Evolutionary conservation across 345 rosid genomes (phyloP).

Genomic region (Bruguiera parviflora): DNA sequence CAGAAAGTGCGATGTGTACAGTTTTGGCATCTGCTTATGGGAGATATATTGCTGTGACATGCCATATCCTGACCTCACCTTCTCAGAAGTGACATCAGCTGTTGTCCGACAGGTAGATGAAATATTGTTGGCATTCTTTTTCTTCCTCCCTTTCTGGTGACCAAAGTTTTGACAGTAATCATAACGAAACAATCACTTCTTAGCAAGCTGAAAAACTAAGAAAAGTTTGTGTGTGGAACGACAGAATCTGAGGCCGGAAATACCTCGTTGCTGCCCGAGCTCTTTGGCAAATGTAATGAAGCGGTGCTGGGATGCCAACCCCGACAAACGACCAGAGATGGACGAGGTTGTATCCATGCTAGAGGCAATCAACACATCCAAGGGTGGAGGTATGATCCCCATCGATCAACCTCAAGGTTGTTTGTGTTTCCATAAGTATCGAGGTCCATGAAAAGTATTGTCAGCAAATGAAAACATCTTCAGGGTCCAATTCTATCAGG

Average conservation of each 20-base stretch:
- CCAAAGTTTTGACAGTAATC: background rate
- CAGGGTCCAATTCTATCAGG: constrained; percentile 10
- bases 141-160: background rate
- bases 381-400: constrained; percentile 37
- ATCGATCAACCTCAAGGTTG: constrained; percentile 29
- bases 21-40: constrained; percentile 42
- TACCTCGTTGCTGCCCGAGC: constrained; percentile 39
- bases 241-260: constrained; percentile 38
- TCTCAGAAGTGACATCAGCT: constrained; percentile 38
- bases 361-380: constrained; percentile 36
- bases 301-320: constrained; percentile 42
- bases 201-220: background rate
- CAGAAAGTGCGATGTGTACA: constrained; percentile 41
- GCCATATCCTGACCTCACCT: constrained; percentile 41
- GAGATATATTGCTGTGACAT: constrained; percentile 45
- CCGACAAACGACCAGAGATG: constrained; percentile 37
- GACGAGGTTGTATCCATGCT: constrained; percentile 32
- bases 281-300: constrained; percentile 36
- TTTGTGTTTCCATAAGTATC: constrained; percentile 29
- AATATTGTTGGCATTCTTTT: background rate
- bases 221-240: background rate
- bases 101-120: constrained; percentile 37
- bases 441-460: constrained; percentile 20
- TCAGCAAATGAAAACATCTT: background rate
- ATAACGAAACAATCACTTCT: background rate